phyloP scores from a whole-genome alignment of 1,139 yeast genomes.

The Yamadazyma epiphylla region DNA sequence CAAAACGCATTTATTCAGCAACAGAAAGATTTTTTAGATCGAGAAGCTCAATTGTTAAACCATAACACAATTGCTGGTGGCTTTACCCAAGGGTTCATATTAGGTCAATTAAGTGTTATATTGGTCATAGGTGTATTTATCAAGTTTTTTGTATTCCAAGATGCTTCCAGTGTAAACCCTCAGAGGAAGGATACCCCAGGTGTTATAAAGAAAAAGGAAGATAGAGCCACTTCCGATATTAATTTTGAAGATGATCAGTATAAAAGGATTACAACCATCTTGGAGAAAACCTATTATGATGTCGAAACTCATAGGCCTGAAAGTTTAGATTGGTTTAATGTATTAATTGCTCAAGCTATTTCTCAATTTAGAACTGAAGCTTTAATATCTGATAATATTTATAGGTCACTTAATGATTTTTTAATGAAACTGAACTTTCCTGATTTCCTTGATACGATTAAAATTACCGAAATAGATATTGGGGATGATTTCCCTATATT shows the following conservation, averaged over 20 bases:
- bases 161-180: constrained; percentile 43
- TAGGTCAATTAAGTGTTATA: constrained; percentile 85
- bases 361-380: constrained; percentile 88
- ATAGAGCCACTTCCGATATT: constrained; percentile 17
- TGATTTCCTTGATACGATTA: constrained; percentile 73
- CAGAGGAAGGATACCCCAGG: constrained; percentile 33
- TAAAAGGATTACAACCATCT: constrained; percentile 38
- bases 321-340: constrained; percentile 95
- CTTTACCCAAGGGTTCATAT: constrained; percentile 70
- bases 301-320: constrained; percentile 86
- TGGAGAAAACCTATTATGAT: constrained; percentile 90
- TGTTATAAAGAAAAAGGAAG: constrained; percentile 33
- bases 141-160: constrained; percentile 87
- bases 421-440: constrained; percentile 55
- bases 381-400: constrained; percentile 73
- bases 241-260: constrained; percentile 23
- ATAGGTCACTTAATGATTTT: constrained; percentile 66
- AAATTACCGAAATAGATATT: constrained; percentile 82
- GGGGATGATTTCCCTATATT: constrained; percentile 96
- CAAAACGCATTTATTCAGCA: constrained; percentile 31
- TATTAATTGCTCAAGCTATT: constrained; percentile 84
- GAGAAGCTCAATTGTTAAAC: constrained; percentile 10
- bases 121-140: constrained; percentile 71
- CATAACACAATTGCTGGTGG: constrained; percentile 43
- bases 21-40: constrained; percentile 23